Percentiles rank a stretch among this genome's conserved stretches.
phyloP scores from a whole-genome alignment of 768 basidiomycete species.

The Daedaleopsis nitida region DNA sequence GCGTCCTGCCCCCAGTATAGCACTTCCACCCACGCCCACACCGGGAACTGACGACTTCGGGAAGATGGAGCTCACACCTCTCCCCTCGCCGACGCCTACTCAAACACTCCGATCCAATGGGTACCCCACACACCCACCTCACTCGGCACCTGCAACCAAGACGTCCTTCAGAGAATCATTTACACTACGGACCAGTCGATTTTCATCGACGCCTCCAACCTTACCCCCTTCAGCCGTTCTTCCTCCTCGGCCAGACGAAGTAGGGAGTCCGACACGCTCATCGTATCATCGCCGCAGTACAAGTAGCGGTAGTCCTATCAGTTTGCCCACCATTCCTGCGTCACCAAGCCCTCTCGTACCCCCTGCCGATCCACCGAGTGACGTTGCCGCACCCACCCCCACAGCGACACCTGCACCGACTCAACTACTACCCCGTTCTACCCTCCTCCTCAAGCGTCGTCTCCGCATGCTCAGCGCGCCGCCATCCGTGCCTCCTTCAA shows the following conservation, averaged over 20 bases:
- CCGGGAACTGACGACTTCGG: constrained; percentile 19
- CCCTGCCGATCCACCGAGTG: constrained; percentile 46
- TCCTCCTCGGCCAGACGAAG: constrained; percentile 71
- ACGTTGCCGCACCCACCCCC: constrained; percentile 41
- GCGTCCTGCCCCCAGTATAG: constrained; percentile 69
- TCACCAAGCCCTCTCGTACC: constrained; percentile 44
- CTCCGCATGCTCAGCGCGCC: constrained; percentile 70
- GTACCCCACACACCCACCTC: constrained; percentile 28
- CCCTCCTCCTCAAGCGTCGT: constrained; percentile 52
- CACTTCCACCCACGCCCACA: constrained; percentile 67
- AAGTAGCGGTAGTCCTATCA: constrained; percentile 27
- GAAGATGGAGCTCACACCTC: constrained; percentile 12
- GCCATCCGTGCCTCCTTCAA: constrained; percentile 35
- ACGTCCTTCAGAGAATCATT: constrained; percentile 58
- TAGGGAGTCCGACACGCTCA: constrained; percentile 2
- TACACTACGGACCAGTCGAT: constrained; percentile 50
- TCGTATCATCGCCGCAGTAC: constrained; percentile 26
- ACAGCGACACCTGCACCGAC: constrained; percentile 22
- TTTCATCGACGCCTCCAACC: constrained; percentile 49
- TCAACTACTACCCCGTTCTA: constrained; percentile 12
- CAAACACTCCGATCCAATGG: constrained; percentile 17
- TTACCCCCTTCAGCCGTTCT: constrained; percentile 61
- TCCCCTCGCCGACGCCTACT: constrained; percentile 27
- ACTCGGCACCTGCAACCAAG: constrained; percentile 30
- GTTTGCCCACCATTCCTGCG: constrained; percentile 45